phyloP scores from a whole-genome alignment of 257 asterid species.

The Echium plantagineum region DNA sequence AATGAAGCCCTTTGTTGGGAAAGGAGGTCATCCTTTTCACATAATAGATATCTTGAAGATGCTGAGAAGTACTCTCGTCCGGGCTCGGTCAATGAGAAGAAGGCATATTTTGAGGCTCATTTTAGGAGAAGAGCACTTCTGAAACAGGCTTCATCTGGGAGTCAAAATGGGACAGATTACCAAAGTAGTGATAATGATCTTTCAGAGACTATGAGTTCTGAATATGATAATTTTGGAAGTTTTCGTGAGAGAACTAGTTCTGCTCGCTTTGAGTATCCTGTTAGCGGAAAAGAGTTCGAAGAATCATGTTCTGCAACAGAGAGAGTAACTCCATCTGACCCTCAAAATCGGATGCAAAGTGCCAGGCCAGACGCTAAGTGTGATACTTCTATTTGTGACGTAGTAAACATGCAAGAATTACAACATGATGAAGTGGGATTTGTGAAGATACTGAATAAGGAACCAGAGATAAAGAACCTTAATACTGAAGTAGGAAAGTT shows the following conservation, averaged over 20 bases:
- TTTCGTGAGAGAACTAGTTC: slow-evolving; percentile 16
- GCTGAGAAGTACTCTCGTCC: slow-evolving; percentile 75
- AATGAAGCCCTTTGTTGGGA: slow-evolving; percentile 77
- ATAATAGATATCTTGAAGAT: slow-evolving; percentile 79
- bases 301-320: slow-evolving; percentile 9
- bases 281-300: slow-evolving; percentile 16
- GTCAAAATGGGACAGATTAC: slow-evolving; percentile 22
- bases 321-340: slow-evolving; percentile 9
- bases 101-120: slow-evolving; percentile 83
- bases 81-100: slow-evolving; percentile 73
- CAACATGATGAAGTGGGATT: slow-evolving; percentile 12
- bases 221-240: slow-evolving; percentile 19
- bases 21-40: slow-evolving; percentile 76
- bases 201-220: slow-evolving; percentile 18
- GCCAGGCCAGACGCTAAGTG: slow-evolving; percentile 3
- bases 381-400: slow-evolving; percentile 18
- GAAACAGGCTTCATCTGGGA: slow-evolving; percentile 28
- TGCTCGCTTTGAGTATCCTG: slow-evolving; percentile 17
- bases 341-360: slow-evolving; percentile 14
- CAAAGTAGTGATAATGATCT: slow-evolving; percentile 30
- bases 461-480: slow-evolving; percentile 10
- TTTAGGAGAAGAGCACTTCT: slow-evolving; percentile 44
- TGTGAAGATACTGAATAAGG: slow-evolving; percentile 5
- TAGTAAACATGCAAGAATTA: slow-evolving; percentile 14
- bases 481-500: slow-evolving; percentile 14